Evolutionary conservation across 148 eudicot species (phyloP), one percentile per base, ranked within the genome.

Genomic region (Diospyros kaki): DNA sequence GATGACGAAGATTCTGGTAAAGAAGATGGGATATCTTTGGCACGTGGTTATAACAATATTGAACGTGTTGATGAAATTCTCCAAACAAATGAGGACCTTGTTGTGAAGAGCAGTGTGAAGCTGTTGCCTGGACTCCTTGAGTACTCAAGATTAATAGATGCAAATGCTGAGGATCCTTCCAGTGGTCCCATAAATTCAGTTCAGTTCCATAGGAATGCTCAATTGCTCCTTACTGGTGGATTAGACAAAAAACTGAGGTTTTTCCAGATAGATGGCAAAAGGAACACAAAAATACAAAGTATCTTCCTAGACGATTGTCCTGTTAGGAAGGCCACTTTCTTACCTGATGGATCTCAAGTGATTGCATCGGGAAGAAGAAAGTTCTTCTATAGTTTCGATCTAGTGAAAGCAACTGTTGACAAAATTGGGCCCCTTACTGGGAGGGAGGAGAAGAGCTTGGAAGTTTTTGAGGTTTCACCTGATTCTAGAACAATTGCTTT

Each of bases 381-480:
- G 83, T 94, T 90, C 85, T 91, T 89, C 64, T 94, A 94, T 59
- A 85, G 92, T 77, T 72, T 92, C 12, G 96, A 95, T 77, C 73
- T 95, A 59, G 90, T 89, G 69, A 92, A 90, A 77, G 90, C 96
- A 2, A 78, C n/a, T 42, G 75, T 85, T 9, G 97, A 92, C 76
- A 90, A 86, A 75, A 83, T 90, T 5, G 96, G 97, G 41, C 97
- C 97, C 17, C 73, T 94, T 55, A 83, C 83, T 2, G 98, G 98
- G 14, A 81, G 98, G 83, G 98, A 94, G 43, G 98, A 92, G 83
- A 94, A 88, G 81, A 94, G 97, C 79, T 77, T 94, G 79, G 96
- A 94, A 80, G 17, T 54, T 48, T 94, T 92, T 78, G 98, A 86
- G 85, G 91, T 94, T 77, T 92, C 97, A 64, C 94, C 98, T 1